Conservation (phyloP, 2,329 filamentous ascomycete species). For the Penicillium expansum region DNA sequence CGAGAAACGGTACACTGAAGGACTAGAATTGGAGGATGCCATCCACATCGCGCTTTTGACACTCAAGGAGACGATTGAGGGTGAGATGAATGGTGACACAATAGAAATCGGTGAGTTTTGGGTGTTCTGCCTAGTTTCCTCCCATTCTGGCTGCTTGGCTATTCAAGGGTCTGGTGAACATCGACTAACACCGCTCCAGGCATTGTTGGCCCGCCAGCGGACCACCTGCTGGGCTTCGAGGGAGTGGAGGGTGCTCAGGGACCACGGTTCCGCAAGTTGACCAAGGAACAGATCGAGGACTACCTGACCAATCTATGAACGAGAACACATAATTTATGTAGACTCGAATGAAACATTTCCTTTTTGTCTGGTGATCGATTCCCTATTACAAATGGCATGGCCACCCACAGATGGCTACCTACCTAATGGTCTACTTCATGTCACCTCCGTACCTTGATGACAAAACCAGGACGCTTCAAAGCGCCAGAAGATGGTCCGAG, state of each 20-base stretch:
- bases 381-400: slow-evolving; percentile 11
- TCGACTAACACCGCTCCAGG: slow-evolving; percentile 52
- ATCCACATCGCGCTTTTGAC: slow-evolving; percentile 97
- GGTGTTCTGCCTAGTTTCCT: neutral
- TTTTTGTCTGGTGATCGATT: slow-evolving; percentile 2
- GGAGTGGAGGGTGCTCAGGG: slow-evolving; percentile 44
- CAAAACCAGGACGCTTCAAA: neutral
- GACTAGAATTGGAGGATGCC: slow-evolving; percentile 93
- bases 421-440: neutral
- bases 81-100: slow-evolving; percentile 98
- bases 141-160: neutral
- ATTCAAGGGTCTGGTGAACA: neutral
- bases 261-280: slow-evolving; percentile 64
- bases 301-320: slow-evolving; percentile 95
- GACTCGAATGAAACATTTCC: slow-evolving; percentile 20
- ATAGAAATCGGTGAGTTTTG: slow-evolving; percentile 82
- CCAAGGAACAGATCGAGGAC: slow-evolving; percentile 97
- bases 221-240: slow-evolving; percentile 83
- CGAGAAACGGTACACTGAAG: slow-evolving; percentile 98
- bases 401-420: slow-evolving; percentile 8
- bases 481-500: neutral
- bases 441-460: neutral
- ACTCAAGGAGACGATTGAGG: slow-evolving; percentile 98
- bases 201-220: slow-evolving; percentile 90
- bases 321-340: slow-evolving; percentile 14